Evolutionary conservation across 2,329 filamentous ascomycete species (phyloP).

Genomic region (Colletotrichum australisinense): DNA sequence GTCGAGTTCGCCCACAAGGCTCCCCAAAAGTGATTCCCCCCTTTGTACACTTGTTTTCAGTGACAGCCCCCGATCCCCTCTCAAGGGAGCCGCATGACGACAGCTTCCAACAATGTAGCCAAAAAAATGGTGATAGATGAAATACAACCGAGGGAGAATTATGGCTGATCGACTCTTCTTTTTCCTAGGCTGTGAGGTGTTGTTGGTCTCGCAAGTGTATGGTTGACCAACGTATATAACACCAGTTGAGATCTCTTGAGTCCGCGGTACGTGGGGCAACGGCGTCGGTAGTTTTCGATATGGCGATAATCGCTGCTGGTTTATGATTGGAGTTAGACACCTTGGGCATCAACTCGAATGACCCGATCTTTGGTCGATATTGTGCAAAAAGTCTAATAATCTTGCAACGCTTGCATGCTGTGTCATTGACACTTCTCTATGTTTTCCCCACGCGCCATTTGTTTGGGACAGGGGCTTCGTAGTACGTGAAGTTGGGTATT

Average conservation of each 20-base stretch:
- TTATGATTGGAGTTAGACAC: constrained; percentile 24
- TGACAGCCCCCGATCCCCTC: constrained; percentile 9
- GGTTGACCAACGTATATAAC: constrained; percentile 8
- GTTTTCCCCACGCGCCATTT: background rate
- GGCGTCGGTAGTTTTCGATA: constrained; percentile 23
- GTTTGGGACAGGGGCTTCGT: background rate
- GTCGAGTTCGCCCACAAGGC: constrained; percentile 89
- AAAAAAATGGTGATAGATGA: constrained; percentile 34
- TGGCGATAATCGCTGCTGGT: constrained; percentile 10
- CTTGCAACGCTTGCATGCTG: background rate
- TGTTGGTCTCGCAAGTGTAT: constrained; percentile 22
- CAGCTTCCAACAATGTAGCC: constrained; percentile 36
- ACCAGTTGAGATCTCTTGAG: constrained; percentile 13
- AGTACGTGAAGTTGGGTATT: constrained; percentile 37
- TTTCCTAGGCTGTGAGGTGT: constrained; percentile 44
- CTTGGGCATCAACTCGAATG: constrained; percentile 14
- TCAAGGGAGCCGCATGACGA: constrained; percentile 27
- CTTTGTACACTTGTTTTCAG: constrained; percentile 33
- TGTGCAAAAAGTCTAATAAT: background rate
- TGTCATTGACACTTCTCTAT: background rate
- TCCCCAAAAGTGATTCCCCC: constrained; percentile 82
- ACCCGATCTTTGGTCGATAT: background rate
- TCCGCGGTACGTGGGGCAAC: constrained; percentile 5
- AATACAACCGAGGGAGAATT: constrained; percentile 36
- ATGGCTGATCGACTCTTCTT: constrained; percentile 44